Evolutionary conservation across 2,329 filamentous ascomycete species (phyloP).

Genomic region (Xylaria sp.): DNA sequence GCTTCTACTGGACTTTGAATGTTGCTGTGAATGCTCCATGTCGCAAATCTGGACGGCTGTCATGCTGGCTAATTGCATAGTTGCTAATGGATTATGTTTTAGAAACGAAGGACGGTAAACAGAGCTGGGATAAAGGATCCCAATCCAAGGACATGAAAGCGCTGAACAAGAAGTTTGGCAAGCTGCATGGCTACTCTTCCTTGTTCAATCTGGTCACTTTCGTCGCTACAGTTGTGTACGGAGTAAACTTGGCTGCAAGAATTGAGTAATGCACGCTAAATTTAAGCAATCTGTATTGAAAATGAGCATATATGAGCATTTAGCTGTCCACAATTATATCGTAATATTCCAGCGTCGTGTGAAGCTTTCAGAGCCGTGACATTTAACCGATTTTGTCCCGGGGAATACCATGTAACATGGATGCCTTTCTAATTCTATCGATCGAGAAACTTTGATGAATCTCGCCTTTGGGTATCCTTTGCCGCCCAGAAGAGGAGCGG

Average conservation of each 20-base stretch:
- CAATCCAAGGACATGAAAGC: conserved; percentile 86
- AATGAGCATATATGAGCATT: background rate
- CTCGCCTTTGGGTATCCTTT: conserved; percentile 6
- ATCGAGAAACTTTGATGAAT: background rate
- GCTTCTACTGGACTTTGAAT: background rate
- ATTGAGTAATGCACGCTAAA: conserved; percentile 54
- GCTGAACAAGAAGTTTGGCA: conserved; percentile 81
- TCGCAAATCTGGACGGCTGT: background rate
- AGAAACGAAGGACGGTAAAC: conserved; percentile 91
- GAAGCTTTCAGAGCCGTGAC: background rate
- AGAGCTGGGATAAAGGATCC: conserved; percentile 70
- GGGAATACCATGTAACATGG: conserved; percentile 3
- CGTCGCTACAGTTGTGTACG: conserved; percentile 78
- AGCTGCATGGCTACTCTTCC: conserved; percentile 83
- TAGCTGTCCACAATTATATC: background rate
- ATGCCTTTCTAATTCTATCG: background rate
- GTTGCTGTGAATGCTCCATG: background rate
- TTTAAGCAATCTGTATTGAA: background rate
- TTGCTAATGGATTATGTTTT: conserved; percentile 34
- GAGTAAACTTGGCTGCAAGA: conserved; percentile 74
- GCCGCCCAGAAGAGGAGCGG: background rate
- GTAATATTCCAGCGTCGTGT: background rate
- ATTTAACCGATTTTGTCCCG: background rate
- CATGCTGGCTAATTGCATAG: background rate
- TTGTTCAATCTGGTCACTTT: conserved; percentile 80